Conservation (phyloP, 257 asterid genomes). For the Schizonepeta tenuifolia region DNA sequence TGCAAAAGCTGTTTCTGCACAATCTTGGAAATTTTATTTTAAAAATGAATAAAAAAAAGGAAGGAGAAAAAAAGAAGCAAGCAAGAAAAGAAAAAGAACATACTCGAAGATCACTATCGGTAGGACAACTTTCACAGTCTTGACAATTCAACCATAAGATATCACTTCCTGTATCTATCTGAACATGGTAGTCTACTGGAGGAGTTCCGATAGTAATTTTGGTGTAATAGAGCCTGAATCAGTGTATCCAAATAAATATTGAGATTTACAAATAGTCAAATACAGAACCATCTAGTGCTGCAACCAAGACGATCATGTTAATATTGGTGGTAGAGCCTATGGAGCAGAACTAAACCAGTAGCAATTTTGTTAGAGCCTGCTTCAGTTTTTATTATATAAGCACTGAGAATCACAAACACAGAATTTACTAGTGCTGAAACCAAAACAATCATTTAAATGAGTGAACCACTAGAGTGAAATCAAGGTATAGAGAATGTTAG, state of each 20-base stretch:
- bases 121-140: slow-evolving; percentile 77
- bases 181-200: slow-evolving; percentile 84
- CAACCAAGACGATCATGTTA: too few species aligned
- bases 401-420: too few species aligned
- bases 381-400: too few species aligned
- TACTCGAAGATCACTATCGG: slow-evolving; percentile 79
- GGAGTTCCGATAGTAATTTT: slow-evolving; percentile 88
- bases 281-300: background rate
- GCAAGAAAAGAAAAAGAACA: slow-evolving; percentile 23
- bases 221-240: slow-evolving; percentile 88
- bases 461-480: too few species aligned
- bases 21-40: slow-evolving; percentile 17
- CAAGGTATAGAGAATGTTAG: too few species aligned
- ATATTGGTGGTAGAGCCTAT: too few species aligned
- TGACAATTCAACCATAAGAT: slow-evolving; percentile 94
- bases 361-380: too few species aligned
- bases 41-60: background rate
- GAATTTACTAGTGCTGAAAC: too few species aligned
- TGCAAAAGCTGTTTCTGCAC: background rate
- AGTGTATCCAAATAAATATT: slow-evolving; percentile 29
- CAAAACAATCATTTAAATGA: too few species aligned
- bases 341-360: too few species aligned
- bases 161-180: slow-evolving; percentile 99
- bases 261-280: slow-evolving; percentile 22
- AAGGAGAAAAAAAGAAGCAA: background rate